phyloP scores from a whole-genome alignment of 306 rosid genomes.

The Rosa rugosa region DNA sequence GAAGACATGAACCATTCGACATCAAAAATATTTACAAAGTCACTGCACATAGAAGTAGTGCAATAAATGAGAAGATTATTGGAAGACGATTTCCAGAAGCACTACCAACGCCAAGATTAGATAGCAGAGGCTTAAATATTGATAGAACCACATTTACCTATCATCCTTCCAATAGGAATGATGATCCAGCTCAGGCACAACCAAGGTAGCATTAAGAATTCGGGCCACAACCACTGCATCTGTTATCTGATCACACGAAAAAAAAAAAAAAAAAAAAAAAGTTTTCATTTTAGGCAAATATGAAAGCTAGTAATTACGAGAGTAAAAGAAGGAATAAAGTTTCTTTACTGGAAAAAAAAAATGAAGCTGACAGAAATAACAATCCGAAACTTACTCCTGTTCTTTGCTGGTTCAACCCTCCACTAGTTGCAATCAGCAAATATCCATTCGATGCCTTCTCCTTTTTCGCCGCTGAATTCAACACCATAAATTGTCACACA shows the following conservation, averaged over 20 bases:
- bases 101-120: not conserved
- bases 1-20: slow-evolving; percentile 83
- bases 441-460: slow-evolving; percentile 80
- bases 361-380: not conserved
- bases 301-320: not conserved
- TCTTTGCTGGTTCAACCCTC: slow-evolving; percentile 96
- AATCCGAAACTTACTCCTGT: slow-evolving; percentile 73
- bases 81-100: not conserved
- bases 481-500: not conserved
- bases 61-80: slow-evolving; percentile 11
- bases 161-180: slow-evolving; percentile 93
- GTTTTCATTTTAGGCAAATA: slow-evolving; percentile 34
- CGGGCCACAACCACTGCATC: slow-evolving; percentile 98
- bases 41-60: slow-evolving; percentile 48
- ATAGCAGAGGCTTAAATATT: not conserved
- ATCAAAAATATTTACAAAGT: slow-evolving; percentile 80
- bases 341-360: not conserved
- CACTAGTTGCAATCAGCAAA: slow-evolving; percentile 94
- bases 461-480: slow-evolving; percentile 56
- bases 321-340: not conserved
- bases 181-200: slow-evolving; percentile 95
- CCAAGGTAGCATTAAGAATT: slow-evolving; percentile 93
- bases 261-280: not conserved
- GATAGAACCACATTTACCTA: slow-evolving; percentile 49
- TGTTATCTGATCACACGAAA: slow-evolving; percentile 66